Conservation (phyloP, 2,329 filamentous ascomycete species). For the Cyclaneusma minus region DNA sequence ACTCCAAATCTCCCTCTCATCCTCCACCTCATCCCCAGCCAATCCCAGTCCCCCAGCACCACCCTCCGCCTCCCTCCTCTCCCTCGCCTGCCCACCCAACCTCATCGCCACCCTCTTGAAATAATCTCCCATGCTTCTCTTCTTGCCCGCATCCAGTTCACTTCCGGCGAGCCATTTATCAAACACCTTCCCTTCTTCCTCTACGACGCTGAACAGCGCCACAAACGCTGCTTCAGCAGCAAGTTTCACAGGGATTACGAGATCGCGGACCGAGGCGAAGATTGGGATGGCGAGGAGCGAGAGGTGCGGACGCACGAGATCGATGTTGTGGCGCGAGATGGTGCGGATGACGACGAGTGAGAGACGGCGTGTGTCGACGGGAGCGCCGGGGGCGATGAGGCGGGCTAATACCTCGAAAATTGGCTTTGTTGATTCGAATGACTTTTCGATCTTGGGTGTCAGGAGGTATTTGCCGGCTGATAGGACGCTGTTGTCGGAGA, state of each 20-base stretch:
- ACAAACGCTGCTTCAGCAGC: conserved; percentile 91
- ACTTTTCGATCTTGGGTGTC: conserved; percentile 44
- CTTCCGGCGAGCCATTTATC: conserved; percentile 72
- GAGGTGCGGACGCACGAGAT: conserved; percentile 70
- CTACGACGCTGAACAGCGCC: conserved; percentile 75
- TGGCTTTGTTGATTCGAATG: conserved; percentile 62
- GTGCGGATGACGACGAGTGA: conserved; percentile 81
- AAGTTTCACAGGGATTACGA: conserved; percentile 88
- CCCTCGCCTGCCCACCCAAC: conserved; percentile 72
- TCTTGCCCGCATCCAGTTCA: conserved; percentile 53
- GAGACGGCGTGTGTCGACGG: conserved; percentile 72
- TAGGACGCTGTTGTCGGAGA: conserved; percentile 77
- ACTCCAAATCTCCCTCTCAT: conserved; percentile 92
- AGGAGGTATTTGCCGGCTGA: conserved; percentile 86
- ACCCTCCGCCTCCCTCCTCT: conserved; percentile 82
- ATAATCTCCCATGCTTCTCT: conserved; percentile 90
- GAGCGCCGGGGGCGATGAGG: conserved; percentile 61
- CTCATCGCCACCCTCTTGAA: conserved; percentile 85
- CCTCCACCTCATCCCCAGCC: conserved; percentile 81
- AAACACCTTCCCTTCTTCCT: conserved; percentile 73
- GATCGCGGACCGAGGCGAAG: conserved; percentile 80
- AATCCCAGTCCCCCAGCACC: conserved; percentile 74
- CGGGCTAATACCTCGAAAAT: conserved; percentile 66
- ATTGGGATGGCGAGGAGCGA: conserved; percentile 65
- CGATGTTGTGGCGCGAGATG: conserved; percentile 61